Evolutionary conservation across 768 basidiomycete species (phyloP).

Genomic region (Tylopilus subfusipes): DNA sequence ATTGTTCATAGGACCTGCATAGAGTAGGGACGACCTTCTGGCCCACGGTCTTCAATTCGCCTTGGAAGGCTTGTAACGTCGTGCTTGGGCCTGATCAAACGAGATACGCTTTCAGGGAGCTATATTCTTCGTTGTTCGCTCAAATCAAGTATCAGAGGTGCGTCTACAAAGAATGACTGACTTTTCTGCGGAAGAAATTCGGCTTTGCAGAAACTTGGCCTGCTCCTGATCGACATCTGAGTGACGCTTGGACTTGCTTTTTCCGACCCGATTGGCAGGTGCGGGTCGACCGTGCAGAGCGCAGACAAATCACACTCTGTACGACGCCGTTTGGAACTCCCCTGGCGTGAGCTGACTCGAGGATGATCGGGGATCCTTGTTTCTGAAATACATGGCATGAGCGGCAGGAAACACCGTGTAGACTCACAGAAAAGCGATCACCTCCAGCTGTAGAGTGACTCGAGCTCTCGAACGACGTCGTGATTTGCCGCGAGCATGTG

Average conservation of each 20-base stretch:
- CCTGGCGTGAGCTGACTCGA: conserved; percentile 27
- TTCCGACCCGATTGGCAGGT: conserved; percentile 6
- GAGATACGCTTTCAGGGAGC: conserved; percentile 8
- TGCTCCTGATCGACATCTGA: neutral
- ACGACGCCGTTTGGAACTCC: conserved; percentile 33
- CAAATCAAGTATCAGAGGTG: neutral
- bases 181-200: conserved; percentile 9
- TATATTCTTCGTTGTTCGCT: neutral
- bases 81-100: conserved; percentile 11
- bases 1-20: conserved; percentile 8
- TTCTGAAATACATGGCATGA: conserved; percentile 21
- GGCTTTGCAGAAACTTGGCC: conserved; percentile 6
- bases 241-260: conserved; percentile 10
- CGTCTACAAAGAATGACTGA: neutral
- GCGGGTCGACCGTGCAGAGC: conserved; percentile 12
- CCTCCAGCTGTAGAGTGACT: conserved; percentile 21
- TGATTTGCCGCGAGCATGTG: conserved; percentile 15
- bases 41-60: conserved; percentile 4
- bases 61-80: conserved; percentile 12
- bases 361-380: conserved; percentile 35
- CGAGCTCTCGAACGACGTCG: conserved; percentile 13
- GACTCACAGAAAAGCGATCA: neutral
- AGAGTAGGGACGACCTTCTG: conserved; percentile 7
- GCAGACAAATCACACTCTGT: conserved; percentile 27
- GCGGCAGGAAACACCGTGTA: neutral